A percentile compares a stretch with the other conserved stretches of the same genome.
These are phyloP conservation scores for Epichloe brachyelytri DNA, from an alignment of 2,329 filamentous ascomycete species.

Conservation along the genomic window DNA sequence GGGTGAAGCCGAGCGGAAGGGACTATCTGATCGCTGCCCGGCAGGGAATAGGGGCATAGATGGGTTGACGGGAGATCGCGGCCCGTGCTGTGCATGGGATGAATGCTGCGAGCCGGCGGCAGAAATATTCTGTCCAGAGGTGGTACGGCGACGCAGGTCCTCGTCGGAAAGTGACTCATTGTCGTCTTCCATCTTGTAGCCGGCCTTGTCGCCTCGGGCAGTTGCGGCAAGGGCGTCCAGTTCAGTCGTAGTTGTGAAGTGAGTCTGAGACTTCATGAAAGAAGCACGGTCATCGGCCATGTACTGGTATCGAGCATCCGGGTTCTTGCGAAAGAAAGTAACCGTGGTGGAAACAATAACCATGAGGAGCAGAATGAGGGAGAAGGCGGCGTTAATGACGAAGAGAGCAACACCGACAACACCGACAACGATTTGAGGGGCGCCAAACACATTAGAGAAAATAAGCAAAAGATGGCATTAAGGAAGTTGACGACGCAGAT, in stretches of 20 bases:
- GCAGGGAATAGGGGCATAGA: slow-evolving; percentile 31
- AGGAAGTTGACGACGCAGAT: slow-evolving; percentile 85
- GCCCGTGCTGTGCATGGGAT: slow-evolving; percentile 13
- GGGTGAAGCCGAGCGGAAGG: slow-evolving; percentile 22
- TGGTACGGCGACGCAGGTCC: slow-evolving; percentile 22
- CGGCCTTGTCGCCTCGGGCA: slow-evolving; percentile 67
- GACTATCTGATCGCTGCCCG: slow-evolving; percentile 22
- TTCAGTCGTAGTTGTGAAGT: slow-evolving; percentile 65
- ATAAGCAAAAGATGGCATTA: slow-evolving; percentile 81
- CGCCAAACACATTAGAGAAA: slow-evolving; percentile 76
- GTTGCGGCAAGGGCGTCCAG: slow-evolving; percentile 82
- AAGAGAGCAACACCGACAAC: slow-evolving; percentile 85
- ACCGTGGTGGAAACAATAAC: slow-evolving; percentile 49
- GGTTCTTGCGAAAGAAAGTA: slow-evolving; percentile 82
- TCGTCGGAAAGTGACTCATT: slow-evolving; percentile 27
- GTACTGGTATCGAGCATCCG: slow-evolving; percentile 86
- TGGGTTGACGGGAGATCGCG: slow-evolving; percentile 26
- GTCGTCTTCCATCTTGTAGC: slow-evolving; percentile 31
- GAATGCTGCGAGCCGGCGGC: slow-evolving; percentile 18
- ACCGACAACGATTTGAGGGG: slow-evolving; percentile 71
- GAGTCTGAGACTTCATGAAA: slow-evolving; percentile 92
- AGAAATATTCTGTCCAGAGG: slow-evolving; percentile 15
- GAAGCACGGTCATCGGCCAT: slow-evolving; percentile 94
- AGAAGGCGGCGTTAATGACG: slow-evolving; percentile 72
- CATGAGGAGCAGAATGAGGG: slow-evolving; percentile 70